Percentiles rank a stretch among this genome's conserved stretches.
Conservation (phyloP, 1,139 yeast genomes). For the Arxiozyma heterogenica region DNA sequence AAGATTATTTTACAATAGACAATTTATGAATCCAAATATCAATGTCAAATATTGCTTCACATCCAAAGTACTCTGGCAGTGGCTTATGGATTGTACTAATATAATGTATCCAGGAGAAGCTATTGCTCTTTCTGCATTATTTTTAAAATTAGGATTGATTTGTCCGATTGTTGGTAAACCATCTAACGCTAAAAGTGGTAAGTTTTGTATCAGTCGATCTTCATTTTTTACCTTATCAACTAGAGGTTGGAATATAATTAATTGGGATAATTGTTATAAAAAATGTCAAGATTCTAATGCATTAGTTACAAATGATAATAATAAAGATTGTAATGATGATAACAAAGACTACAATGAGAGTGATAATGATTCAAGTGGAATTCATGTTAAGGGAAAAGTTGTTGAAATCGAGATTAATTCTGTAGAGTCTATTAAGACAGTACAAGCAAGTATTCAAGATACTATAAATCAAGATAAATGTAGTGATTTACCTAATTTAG, state of each 20-base stretch:
- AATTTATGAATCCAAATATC: slow-evolving; percentile 27
- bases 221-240: slow-evolving; percentile 35
- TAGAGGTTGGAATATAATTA: slow-evolving; percentile 33
- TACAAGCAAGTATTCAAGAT: slow-evolving; percentile 1
- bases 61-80: slow-evolving; percentile 75
- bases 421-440: neutral
- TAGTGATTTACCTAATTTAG: slow-evolving; percentile 24
- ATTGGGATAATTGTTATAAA: slow-evolving; percentile 30
- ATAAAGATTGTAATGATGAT: slow-evolving; percentile 4
- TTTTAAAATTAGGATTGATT: slow-evolving; percentile 45
- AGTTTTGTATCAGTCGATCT: slow-evolving; percentile 30
- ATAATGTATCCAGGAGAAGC: slow-evolving; percentile 54
- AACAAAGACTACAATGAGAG: slow-evolving; percentile 1
- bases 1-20: slow-evolving; percentile 42
- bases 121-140: slow-evolving; percentile 45
- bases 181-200: slow-evolving; percentile 25
- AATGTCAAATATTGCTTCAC: slow-evolving; percentile 44
- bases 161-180: slow-evolving; percentile 34
- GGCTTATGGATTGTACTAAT: slow-evolving; percentile 88
- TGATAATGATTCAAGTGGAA: slow-evolving; percentile 1
- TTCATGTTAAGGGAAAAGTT: slow-evolving; percentile 5
- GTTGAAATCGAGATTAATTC: slow-evolving; percentile 5
- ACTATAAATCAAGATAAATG: neutral
- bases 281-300: neutral
- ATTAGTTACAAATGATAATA: neutral